phyloP scores from a whole-genome alignment of 805 yeast species.

The Priceomyces carsonii region DNA sequence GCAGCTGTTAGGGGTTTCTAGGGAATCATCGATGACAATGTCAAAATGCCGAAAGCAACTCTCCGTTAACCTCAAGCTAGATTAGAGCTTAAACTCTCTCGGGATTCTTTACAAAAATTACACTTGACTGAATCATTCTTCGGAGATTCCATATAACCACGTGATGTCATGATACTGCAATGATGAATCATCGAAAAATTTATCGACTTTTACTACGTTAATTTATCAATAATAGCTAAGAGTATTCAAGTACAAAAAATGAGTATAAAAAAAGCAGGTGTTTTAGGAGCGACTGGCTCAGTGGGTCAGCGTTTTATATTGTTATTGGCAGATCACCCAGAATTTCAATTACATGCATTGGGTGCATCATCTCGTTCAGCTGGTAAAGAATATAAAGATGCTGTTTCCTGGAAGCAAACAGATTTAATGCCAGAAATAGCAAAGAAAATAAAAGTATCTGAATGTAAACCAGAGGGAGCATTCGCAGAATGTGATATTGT shows the following conservation, averaged over 20 bases:
- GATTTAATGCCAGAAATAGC: constrained; percentile 72
- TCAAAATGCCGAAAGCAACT: too few species aligned
- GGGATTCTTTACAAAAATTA: too few species aligned
- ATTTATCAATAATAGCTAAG: neutral
- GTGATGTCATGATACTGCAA: too few species aligned
- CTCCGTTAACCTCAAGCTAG: too few species aligned
- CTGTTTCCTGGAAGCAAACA: constrained; percentile 94
- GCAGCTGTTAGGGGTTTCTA: too few species aligned
- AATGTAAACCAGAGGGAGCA: constrained; percentile 68
- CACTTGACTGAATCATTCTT: too few species aligned
- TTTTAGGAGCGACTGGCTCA: constrained; percentile 96
- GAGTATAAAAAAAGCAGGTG: constrained; percentile 66
- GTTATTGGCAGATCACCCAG: constrained; percentile 82
- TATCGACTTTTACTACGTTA: neutral
- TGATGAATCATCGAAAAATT: too few species aligned
- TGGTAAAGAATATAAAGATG: constrained; percentile 82
- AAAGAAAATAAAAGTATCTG: constrained; percentile 63
- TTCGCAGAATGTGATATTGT: constrained; percentile 92
- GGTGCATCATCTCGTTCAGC: constrained; percentile 97
- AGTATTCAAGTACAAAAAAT: constrained; percentile 16
- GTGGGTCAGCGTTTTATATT: constrained; percentile 96
- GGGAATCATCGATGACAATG: too few species aligned
- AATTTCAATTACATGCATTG: constrained; percentile 76
- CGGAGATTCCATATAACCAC: too few species aligned
- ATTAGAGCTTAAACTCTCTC: too few species aligned